These are phyloP conservation scores for Xylaria sp. DNA, from an alignment of 2,329 filamentous ascomycete species.

Conservation along the genomic window DNA sequence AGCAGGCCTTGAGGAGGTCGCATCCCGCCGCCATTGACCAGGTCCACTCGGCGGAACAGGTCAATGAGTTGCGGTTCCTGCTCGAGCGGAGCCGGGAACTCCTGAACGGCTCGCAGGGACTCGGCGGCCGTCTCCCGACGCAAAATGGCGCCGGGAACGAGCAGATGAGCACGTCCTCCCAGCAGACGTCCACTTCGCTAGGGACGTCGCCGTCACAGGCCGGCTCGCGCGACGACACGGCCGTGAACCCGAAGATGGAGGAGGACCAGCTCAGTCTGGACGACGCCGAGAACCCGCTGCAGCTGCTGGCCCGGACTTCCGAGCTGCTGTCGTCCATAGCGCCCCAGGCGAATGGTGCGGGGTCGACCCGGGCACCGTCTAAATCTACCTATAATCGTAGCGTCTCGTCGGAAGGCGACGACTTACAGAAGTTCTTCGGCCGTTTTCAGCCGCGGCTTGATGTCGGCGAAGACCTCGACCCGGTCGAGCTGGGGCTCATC, in stretches of 20 bases:
- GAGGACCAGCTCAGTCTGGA: slow-evolving; percentile 56
- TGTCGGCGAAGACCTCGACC: slow-evolving; percentile 65
- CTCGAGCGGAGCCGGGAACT: slow-evolving; percentile 51
- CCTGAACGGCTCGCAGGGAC: slow-evolving; percentile 32
- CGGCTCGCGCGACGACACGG: slow-evolving; percentile 30
- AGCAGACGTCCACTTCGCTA: slow-evolving; percentile 33
- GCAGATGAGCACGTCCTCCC: slow-evolving; percentile 32
- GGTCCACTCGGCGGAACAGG: slow-evolving; percentile 46
- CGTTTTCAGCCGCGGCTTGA: slow-evolving; percentile 66
- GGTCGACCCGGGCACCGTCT: slow-evolving; percentile 18
- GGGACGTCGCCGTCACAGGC: slow-evolving; percentile 36
- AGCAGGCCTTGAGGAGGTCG: slow-evolving; percentile 66
- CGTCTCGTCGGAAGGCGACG: slow-evolving; percentile 43
- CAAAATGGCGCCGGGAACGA: slow-evolving; percentile 25
- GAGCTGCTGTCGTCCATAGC: slow-evolving; percentile 54
- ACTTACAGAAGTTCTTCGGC: slow-evolving; percentile 68
- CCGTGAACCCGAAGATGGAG: slow-evolving; percentile 41
- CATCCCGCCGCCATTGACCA: slow-evolving; percentile 45
- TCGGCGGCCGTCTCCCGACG: slow-evolving; percentile 26
- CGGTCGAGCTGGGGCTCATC: slow-evolving; percentile 70
- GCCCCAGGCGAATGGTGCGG: slow-evolving; percentile 29
- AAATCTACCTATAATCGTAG: slow-evolving; percentile 34
- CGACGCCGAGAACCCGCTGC: slow-evolving; percentile 75
- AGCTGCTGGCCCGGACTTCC: slow-evolving; percentile 72
- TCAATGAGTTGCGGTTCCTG: slow-evolving; percentile 51